These are phyloP conservation scores for Aspergillus carbonarius DNA, from an alignment of 2,329 filamentous ascomycete genomes.

Conservation along the genomic window DNA sequence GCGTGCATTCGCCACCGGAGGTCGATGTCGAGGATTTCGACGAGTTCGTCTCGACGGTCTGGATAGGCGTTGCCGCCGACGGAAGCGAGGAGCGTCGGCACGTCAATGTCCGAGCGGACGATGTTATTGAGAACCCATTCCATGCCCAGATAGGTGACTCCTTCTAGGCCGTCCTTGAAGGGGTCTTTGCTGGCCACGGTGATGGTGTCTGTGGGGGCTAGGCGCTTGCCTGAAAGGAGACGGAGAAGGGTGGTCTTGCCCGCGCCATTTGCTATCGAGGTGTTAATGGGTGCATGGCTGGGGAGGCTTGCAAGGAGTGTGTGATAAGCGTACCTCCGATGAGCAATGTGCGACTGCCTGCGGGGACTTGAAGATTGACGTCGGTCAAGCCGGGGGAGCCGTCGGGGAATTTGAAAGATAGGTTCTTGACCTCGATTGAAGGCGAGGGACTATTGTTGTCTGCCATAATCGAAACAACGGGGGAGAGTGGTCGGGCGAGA, in stretches of 20 bases:
- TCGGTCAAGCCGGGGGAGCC: conserved; percentile 73
- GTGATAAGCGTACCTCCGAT: conserved; percentile 66
- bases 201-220: conserved; percentile 75
- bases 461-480: conserved; percentile 18
- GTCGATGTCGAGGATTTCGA: conserved; percentile 88
- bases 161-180: conserved; percentile 85
- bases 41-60: conserved; percentile 79
- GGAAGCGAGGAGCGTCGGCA: conserved; percentile 76
- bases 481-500: background rate
- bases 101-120: conserved; percentile 91
- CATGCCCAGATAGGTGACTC: conserved; percentile 93
- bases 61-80: conserved; percentile 85
- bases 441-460: conserved; percentile 17
- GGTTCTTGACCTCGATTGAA: conserved; percentile 70
- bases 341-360: conserved; percentile 81
- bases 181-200: conserved; percentile 81
- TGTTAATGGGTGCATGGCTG: conserved; percentile 10
- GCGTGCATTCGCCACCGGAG: conserved; percentile 92
- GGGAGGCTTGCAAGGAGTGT: background rate
- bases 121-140: conserved; percentile 99
- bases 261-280: conserved; percentile 73
- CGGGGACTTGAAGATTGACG: conserved; percentile 73
- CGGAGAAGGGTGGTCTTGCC: conserved; percentile 96
- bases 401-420: conserved; percentile 89
- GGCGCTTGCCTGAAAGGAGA: conserved; percentile 89